A percentile compares a stretch with the other conserved stretches of the same genome.
phyloP scores from a whole-genome alignment of 495 filamentous ascomycete species.

The Hypoxylon rickii region DNA sequence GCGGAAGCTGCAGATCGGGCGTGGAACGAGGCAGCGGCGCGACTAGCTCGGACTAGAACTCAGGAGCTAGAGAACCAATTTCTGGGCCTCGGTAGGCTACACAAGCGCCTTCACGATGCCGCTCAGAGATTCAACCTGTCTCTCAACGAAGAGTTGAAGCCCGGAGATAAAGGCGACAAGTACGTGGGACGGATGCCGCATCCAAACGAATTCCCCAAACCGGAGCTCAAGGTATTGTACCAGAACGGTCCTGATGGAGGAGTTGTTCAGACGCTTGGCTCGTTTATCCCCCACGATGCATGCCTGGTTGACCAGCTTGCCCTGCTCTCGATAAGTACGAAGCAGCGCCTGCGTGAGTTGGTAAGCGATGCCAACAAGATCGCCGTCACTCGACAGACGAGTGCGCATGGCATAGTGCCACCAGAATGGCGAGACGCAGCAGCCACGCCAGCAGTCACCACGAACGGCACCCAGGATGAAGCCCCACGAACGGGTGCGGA shows the following conservation, averaged over 20 bases:
- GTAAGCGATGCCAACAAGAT: constrained; percentile 71
- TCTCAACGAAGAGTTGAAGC: constrained; percentile 55
- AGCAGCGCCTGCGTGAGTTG: constrained; percentile 69
- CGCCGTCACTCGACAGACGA: constrained; percentile 65
- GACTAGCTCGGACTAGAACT: constrained; percentile 47
- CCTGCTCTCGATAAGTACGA: constrained; percentile 73
- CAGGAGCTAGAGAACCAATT: constrained; percentile 52
- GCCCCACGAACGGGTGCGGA: constrained; percentile 43
- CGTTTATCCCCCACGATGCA: constrained; percentile 68
- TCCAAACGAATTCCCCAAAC: constrained; percentile 58
- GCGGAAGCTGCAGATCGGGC: constrained; percentile 49
- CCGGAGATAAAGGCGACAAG: constrained; percentile 40
- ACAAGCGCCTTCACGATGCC: constrained; percentile 60
- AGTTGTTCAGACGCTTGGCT: constrained; percentile 61
- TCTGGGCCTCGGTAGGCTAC: constrained; percentile 48
- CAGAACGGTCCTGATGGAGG: constrained; percentile 56
- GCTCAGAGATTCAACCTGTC: constrained; percentile 62
- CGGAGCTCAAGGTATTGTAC: constrained; percentile 26
- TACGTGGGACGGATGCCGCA: constrained; percentile 49
- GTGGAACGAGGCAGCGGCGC: constrained; percentile 52
- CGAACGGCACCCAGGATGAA: constrained; percentile 40
- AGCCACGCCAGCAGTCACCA: constrained; percentile 40
- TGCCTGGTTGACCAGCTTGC: constrained; percentile 74
- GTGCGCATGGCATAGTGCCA: constrained; percentile 74
- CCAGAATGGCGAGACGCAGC: constrained; percentile 71